Base-by-base conservation (phyloP, 140 eudicot species). In the Senecio squalidus region DNA sequence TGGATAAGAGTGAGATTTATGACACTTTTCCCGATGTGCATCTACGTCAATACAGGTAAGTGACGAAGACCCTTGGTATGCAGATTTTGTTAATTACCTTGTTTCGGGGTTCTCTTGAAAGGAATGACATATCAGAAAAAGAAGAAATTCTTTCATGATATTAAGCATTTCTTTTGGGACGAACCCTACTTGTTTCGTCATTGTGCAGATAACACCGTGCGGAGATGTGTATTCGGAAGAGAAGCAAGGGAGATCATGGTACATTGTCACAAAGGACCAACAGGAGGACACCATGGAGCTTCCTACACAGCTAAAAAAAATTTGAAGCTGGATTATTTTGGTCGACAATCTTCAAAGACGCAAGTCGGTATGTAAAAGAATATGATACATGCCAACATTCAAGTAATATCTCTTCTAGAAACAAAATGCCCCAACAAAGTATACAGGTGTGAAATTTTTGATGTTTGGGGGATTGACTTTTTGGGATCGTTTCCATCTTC, bases 401-500 rank as follows among this genome's bases (percentile, higher is more conserved):
- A 1, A 52, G 66, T 0, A 53, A n/a, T 0, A 63, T 53, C 1
- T 54, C 77, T 0, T 6, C 24, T 2, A 7, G 71, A 7, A 13
- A 62, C 33, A 41, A 31, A 27, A 71, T 71, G 65, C 54, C 60
- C 9, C 36, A 30, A 30, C 9, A 6, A 1, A 30, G 1, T 30
- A 30, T 30, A 4, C 36, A 30, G 36, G 36, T 5, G 34, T 11
- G 70, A 70, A 22, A 3, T 63, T 0, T 64, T 72, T 34, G 62
- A 72, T 21, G 44, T 55, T 0, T 72, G 61, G 66, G 67, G 72
- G 2, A 47, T 71, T 0, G 66, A 71, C 9, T 71, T 71, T 33
- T 41, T 62, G 60, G 71, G 76, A 0, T 66, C 76, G 0, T 71
- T 71, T 17, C 66, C 71, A 1, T 4, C 23, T 0, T 54, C 60